Evolutionary conservation across 208 protist species (phyloP), one percentile per base, ranked within the genome.

Genomic region (Wallacemonas sp.): DNA sequence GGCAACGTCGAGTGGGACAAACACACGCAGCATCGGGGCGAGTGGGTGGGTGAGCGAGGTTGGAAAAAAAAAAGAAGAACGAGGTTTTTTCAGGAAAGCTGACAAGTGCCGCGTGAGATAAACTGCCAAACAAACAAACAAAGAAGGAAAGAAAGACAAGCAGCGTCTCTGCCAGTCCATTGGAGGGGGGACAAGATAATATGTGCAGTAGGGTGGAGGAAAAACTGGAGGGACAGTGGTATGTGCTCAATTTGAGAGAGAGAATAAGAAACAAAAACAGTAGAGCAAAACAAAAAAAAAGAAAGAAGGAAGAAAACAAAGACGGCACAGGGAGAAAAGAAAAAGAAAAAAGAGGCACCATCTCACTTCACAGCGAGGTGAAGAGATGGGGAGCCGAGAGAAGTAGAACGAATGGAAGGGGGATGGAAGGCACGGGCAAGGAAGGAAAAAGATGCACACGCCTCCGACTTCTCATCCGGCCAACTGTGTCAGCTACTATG

Each of bases 241-340:
- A n/a, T n/a, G n/a, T n/a, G n/a, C n/a, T n/a, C n/a, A n/a, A n/a
- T n/a, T n/a, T n/a, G 22, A 19, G 41, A 46, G 41, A 21, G 41
- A 46, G 33, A 67, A 12, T 17, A 54, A 24, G 17, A 41, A 66
- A 13, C 41, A 21, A 50, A 30, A 60, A 34, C n/a, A 39, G 27
- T 39, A 57, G 21, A 48, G 32, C 42, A 58, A 45, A 63, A 4
- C 52, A 58, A 62, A 37, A 46, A 26, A 62, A 69, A 66, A 45
- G 37, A 64, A 71, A 76, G 72, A 52, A 66, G 63, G 45, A 70
- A 58, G 32, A 34, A 24, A 75, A 46, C 10, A 36, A 73, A 34
- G 29, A 45, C 42, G 41, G 41, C 24, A 46, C 24, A 41, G 15
- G 57, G 6, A 70, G 27, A 8, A 26, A 70, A 19, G 68, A 68